phyloP scores from a whole-genome alignment of 495 filamentous ascomycete species.

The Corynascus novoguineensis region DNA sequence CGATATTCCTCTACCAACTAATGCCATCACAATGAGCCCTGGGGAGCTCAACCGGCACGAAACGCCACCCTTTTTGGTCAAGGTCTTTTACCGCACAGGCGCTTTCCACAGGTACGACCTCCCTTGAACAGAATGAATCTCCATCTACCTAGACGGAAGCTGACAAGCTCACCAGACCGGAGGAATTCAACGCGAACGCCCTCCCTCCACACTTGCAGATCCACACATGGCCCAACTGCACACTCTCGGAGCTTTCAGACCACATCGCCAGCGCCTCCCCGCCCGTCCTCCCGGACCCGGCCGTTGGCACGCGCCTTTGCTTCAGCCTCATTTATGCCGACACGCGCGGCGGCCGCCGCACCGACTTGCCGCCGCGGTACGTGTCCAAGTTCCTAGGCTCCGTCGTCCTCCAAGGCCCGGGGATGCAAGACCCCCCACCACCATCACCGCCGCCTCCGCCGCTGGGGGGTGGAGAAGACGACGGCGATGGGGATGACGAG shows the following conservation, averaged over 20 bases:
- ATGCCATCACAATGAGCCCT: conserved; percentile 5
- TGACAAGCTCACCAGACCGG: conserved; percentile 42
- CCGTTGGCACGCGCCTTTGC: conserved; percentile 72
- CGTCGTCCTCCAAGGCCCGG: conserved; percentile 62
- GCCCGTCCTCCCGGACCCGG: conserved; percentile 61
- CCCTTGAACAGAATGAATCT: conserved; percentile 1
- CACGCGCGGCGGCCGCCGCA: conserved; percentile 46
- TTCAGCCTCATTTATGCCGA: conserved; percentile 88
- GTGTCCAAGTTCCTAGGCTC: conserved; percentile 72
- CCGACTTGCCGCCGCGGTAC: conserved; percentile 53
- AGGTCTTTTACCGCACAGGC: conserved; percentile 75
- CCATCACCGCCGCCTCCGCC: too few relatives aligned
- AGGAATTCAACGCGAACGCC: conserved; percentile 53
- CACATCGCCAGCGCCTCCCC: conserved; percentile 48
- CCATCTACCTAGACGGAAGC: background rate
- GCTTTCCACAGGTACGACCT: conserved; percentile 61
- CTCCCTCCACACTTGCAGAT: conserved; percentile 70
- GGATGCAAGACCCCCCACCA: too few relatives aligned
- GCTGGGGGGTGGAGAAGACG: too few relatives aligned
- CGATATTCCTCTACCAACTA: background rate
- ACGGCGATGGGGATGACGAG: conserved; percentile 24
- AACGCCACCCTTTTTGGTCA: conserved; percentile 75
- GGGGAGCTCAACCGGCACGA: background rate
- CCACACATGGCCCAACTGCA: conserved; percentile 84
- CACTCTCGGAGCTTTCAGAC: conserved; percentile 69